Evolutionary conservation across 495 filamentous ascomycete genomes (phyloP).

Genomic region (Elaphomyces granulatus): DNA sequence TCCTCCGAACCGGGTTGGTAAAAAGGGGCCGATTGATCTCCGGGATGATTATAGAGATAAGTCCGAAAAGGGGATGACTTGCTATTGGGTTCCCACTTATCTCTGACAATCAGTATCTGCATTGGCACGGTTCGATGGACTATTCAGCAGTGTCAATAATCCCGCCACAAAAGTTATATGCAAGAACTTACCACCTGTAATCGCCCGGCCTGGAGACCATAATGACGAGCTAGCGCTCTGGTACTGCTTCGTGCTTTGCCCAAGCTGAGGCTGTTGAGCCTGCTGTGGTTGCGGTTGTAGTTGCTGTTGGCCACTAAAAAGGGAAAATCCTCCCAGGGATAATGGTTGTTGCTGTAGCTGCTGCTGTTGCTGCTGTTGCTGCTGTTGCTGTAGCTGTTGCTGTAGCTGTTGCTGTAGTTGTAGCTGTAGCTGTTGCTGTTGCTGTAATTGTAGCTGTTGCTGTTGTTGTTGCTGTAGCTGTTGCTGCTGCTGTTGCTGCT

Average conservation of each 20-base stretch:
- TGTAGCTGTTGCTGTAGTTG: conserved; percentile 1
- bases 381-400: conserved; percentile 12
- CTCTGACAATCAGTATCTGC: conserved; percentile 61
- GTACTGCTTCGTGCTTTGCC: conserved; percentile 20
- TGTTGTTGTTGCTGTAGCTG: conserved; percentile 17
- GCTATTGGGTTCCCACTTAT: conserved; percentile 70
- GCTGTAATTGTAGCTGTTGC: conserved; percentile 10
- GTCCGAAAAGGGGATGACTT: conserved; percentile 66
- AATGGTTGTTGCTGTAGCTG: conserved; percentile 10
- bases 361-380: conserved; percentile 14
- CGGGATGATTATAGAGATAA: conserved; percentile 91
- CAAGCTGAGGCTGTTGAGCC: conserved; percentile 26
- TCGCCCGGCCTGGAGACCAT: conserved; percentile 34
- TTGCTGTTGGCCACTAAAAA: conserved; percentile 27
- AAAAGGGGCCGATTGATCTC: conserved; percentile 62
- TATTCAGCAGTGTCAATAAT: conserved; percentile 7
- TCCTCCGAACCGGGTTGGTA: conserved; percentile 66
- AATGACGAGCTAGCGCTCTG: conserved; percentile 27
- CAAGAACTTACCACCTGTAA: conserved; percentile 28
- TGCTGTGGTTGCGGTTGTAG: conserved; percentile 27
- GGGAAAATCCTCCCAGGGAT: conserved; percentile 15
- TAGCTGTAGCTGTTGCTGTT: conserved; percentile 12
- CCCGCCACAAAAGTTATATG: background rate
- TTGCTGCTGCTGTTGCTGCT: conserved; percentile 27
- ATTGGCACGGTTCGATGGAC: conserved; percentile 70